Conservation (phyloP, 768 basidiomycete species). For the Tulasnella sp. region DNA sequence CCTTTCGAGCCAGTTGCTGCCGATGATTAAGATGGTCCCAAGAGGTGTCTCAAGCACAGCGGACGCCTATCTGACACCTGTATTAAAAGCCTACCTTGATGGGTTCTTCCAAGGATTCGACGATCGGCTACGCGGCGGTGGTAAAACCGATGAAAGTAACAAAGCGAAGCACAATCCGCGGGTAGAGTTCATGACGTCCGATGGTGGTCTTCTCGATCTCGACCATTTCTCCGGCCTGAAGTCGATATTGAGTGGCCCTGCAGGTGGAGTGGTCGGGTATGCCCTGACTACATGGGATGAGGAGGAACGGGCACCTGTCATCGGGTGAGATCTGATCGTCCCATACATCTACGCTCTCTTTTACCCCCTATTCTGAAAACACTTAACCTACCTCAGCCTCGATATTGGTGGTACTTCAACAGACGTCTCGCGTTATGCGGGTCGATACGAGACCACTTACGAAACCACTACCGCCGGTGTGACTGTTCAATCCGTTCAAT, state of each 20-base stretch:
- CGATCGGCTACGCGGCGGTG: conserved; percentile 38
- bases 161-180: conserved; percentile 39
- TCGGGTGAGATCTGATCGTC: conserved; percentile 50
- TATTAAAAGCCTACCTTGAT: conserved; percentile 70
- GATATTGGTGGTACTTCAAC: conserved; percentile 96
- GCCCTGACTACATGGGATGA: conserved; percentile 89
- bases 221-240: conserved; percentile 85
- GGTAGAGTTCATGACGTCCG: conserved; percentile 94
- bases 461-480: conserved; percentile 94
- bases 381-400: conserved; percentile 36
- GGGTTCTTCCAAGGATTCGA: conserved; percentile 90
- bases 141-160: conserved; percentile 20
- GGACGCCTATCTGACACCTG: conserved; percentile 91
- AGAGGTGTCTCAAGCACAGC: conserved; percentile 87
- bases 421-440: conserved; percentile 88
- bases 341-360: no score
- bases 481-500: conserved; percentile 81
- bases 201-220: conserved; percentile 73
- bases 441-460: conserved; percentile 83
- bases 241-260: conserved; percentile 86
- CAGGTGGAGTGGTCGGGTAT: conserved; percentile 93
- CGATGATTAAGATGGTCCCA: conserved; percentile 93
- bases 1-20: conserved; percentile 73
- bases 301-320: conserved; percentile 57
- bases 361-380: no score